A percentile compares a stretch with the other conserved stretches of the same genome.
phyloP scores from a whole-genome alignment of 2,329 filamentous ascomycete genomes.

The Microdochium bolleyi region DNA sequence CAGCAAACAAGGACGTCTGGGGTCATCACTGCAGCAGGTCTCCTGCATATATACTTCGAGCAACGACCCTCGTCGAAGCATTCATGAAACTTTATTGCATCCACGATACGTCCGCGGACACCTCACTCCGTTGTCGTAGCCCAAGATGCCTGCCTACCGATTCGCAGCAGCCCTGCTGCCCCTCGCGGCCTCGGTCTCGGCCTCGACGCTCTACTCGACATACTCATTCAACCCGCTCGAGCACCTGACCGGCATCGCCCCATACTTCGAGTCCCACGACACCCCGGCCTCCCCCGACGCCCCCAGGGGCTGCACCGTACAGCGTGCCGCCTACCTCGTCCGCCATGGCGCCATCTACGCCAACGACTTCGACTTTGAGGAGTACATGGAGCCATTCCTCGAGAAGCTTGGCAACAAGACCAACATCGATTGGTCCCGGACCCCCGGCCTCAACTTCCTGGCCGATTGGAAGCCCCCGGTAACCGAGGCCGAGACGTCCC shows the following conservation, averaged over 20 bases:
- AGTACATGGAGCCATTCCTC: constrained; percentile 48
- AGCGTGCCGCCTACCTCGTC: constrained; percentile 44
- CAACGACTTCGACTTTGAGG: constrained; percentile 51
- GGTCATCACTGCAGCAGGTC: too few species aligned
- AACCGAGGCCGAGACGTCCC: constrained; percentile 45
- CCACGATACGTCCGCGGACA: too few species aligned
- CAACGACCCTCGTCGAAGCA: too few species aligned
- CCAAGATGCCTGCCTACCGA: too few species aligned
- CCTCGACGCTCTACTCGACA: constrained; percentile 6
- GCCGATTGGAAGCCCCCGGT: constrained; percentile 48
- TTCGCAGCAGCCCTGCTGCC: constrained; percentile 1
- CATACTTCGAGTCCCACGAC: constrained; percentile 46
- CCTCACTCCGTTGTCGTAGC: too few species aligned
- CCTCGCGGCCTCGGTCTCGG: constrained; percentile 4
- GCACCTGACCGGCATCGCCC: constrained; percentile 7
- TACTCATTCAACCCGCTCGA: constrained; percentile 9
- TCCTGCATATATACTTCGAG: too few species aligned
- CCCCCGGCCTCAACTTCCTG: constrained; percentile 49
- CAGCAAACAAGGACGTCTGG: too few species aligned
- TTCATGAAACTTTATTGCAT: too few species aligned
- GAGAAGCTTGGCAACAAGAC: constrained; percentile 51
- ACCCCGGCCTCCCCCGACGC: constrained; percentile 31
- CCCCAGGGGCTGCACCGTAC: constrained; percentile 41
- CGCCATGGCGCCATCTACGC: constrained; percentile 55
- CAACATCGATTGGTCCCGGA: constrained; percentile 44